A percentile compares a stretch with the other conserved stretches of the same genome.
phyloP scores from a whole-genome alignment of 2,329 filamentous ascomycete genomes.

The Hirsutella rhossiliensis region DNA sequence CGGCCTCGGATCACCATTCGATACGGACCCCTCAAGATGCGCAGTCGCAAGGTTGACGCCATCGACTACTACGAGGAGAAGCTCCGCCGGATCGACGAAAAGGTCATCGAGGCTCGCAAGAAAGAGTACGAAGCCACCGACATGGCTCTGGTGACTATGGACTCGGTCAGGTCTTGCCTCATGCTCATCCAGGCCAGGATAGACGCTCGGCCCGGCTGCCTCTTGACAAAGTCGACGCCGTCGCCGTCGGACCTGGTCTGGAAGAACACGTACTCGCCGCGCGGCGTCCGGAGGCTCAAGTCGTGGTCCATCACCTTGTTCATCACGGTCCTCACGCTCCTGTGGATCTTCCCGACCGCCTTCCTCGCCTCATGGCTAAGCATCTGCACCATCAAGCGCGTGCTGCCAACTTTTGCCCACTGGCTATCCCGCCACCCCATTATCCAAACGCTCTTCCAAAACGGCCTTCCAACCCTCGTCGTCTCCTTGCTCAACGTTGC shows the following conservation, averaged over 20 bases:
- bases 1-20: slow-evolving; percentile 63
- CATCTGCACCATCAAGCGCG: slow-evolving; percentile 63
- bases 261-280: slow-evolving; percentile 79
- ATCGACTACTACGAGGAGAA: slow-evolving; percentile 92
- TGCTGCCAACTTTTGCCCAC: slow-evolving; percentile 58
- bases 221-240: slow-evolving; percentile 77
- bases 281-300: slow-evolving; percentile 59
- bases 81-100: slow-evolving; percentile 64
- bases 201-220: slow-evolving; percentile 74
- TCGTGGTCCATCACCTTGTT: slow-evolving; percentile 76
- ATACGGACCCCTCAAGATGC: slow-evolving; percentile 64
- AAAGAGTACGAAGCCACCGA: slow-evolving; percentile 69
- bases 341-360: slow-evolving; percentile 79
- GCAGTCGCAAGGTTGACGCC: slow-evolving; percentile 66
- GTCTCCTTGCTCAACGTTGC: slow-evolving; percentile 79
- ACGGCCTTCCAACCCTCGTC: slow-evolving; percentile 73
- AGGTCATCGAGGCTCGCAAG: slow-evolving; percentile 56
- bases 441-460: slow-evolving; percentile 67
- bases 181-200: slow-evolving; percentile 94
- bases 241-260: slow-evolving; percentile 90
- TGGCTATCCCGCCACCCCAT: slow-evolving; percentile 57
- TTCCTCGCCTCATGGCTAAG: slow-evolving; percentile 70
- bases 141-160: slow-evolving; percentile 93
- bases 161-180: slow-evolving; percentile 82
- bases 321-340: slow-evolving; percentile 70